Evolutionary conservation across 345 rosid genomes (phyloP).

Genomic region (Trapa bicornis): DNA sequence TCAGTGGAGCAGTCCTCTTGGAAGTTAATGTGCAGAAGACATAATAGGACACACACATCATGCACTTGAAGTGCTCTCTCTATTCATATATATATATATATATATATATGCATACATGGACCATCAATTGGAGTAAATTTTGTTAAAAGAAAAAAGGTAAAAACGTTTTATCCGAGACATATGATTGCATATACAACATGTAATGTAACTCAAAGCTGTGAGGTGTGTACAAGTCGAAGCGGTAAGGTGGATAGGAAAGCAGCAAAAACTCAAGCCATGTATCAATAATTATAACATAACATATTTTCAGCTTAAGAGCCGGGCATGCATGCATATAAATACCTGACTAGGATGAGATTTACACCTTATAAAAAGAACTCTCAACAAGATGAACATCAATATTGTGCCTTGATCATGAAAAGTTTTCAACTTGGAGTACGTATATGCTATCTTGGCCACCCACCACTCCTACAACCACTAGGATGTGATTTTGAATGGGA

Average conservation of each 20-base stretch:
- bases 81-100: neutral
- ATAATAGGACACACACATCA: constrained; percentile 1
- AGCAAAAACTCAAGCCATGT: no score
- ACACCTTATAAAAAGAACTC: no score
- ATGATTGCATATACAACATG: no score
- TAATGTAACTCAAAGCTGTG: no score
- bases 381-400: neutral
- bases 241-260: no score
- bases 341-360: no score
- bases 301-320: no score
- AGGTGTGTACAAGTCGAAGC: no score
- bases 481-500: constrained; percentile 5
- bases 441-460: neutral
- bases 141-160: neutral
- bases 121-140: neutral
- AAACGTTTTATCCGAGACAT: no score
- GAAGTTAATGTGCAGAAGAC: constrained; percentile 5
- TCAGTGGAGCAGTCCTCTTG: constrained; percentile 6
- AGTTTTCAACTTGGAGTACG: neutral
- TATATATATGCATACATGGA: neutral
- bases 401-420: neutral
- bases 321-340: no score
- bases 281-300: no score
- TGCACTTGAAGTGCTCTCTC: constrained; percentile 4
- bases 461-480: neutral